phyloP scores from a whole-genome alignment of 306 rosid species.

The Inga laurina region DNA sequence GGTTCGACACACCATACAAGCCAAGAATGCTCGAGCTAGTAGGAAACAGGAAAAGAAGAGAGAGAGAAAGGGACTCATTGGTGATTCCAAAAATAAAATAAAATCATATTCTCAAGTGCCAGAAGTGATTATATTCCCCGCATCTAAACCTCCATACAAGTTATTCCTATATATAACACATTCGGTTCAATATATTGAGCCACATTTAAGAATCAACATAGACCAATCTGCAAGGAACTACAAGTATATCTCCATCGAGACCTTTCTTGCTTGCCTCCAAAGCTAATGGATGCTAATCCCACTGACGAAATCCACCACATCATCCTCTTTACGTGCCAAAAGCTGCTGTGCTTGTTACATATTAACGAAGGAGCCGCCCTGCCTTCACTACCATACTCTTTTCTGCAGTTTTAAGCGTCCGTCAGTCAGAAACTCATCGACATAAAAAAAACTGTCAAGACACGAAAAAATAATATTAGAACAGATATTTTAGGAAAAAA shows the following conservation, averaged over 20 bases:
- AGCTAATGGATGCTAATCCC: background rate
- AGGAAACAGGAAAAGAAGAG: background rate
- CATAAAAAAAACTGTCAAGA: conserved; percentile 16
- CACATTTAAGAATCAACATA: conserved; percentile 33
- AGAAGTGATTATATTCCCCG: conserved; percentile 22
- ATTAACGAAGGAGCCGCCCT: conserved; percentile 12
- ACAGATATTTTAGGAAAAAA: conserved; percentile 13
- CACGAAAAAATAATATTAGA: background rate
- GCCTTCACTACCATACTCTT: conserved; percentile 20
- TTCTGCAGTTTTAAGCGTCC: conserved; percentile 14
- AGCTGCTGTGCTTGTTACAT: conserved; percentile 15
- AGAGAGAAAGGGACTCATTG: background rate
- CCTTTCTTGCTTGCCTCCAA: conserved; percentile 36
- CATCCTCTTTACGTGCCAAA: conserved; percentile 20
- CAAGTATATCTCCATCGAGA: conserved; percentile 20
- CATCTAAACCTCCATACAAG: conserved; percentile 34
- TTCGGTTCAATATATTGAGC: conserved; percentile 22
- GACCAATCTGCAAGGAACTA: conserved; percentile 25
- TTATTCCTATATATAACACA: conserved; percentile 30
- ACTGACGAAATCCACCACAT: background rate
- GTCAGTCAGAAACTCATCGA: background rate
- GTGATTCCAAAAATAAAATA: background rate
- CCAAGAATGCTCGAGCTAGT: background rate
- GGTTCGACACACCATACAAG: background rate
- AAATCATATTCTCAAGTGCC: conserved; percentile 21